Base-by-base conservation (phyloP, 345 rosid species). In the Eucalyptus sp. region DNA sequence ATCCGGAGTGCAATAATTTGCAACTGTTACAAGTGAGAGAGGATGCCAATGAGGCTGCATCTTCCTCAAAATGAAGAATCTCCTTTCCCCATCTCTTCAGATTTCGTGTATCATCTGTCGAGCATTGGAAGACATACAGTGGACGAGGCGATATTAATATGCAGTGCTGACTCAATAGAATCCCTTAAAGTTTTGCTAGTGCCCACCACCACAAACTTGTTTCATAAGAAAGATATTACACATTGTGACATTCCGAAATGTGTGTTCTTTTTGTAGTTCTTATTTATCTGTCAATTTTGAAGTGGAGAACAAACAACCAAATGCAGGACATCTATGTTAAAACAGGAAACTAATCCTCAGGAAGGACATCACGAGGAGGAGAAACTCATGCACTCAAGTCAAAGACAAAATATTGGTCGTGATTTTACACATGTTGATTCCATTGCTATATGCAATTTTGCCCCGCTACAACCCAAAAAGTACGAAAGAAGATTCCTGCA, bases 121-220 rank as follows among this genome's bases (percentile, higher is more conserved):
- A 13, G 33, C 33, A 29, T 3, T 29, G 37, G 76, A 64, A 29
- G 76, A 2, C 37, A 14, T 13, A 14, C n/a, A 14, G 33, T 13
- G 37, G 76, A 64, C 16, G 37, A 27, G 76, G 76, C 10, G 3
- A n/a, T 13, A n/a, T n/a, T 0, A 5, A n/a, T 7, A n/a, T 3
- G 76, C 37, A n/a, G 76, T 64, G 76, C 37, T 8, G 3, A n/a
- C 76, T 64, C 18, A 64, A 29, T 64, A 29, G 37, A 37, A 64
- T 64, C 18, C n/a, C 37, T n/a, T 64, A 18, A n/a, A n/a, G 76
- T 64, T 64, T 64, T n/a, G 76, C 18, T 37, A 64, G 14, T 64
- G 76, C 76, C 37, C 76, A n/a, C 76, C 37, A 14, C 37, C 76
- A 13, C 37, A 29, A 64, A 64, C 20, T 64, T 14, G 20, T 14